Percentiles rank a stretch among this genome's conserved stretches.
Evolutionary conservation across 169 alveolate genomes (phyloP).

Genomic region (Plasmodium fragile): DNA sequence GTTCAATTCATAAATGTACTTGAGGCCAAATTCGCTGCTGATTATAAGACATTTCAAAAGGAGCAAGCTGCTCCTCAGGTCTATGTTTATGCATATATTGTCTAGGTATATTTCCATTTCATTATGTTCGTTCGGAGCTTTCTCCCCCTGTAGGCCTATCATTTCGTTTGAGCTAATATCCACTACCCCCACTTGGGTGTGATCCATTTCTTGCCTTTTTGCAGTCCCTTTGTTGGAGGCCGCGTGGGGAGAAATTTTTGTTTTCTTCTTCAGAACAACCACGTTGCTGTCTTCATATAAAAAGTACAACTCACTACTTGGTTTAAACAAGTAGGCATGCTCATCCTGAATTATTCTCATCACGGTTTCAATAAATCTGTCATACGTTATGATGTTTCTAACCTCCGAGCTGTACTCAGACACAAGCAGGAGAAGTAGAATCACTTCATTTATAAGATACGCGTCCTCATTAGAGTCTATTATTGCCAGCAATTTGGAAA

Average conservation of each 20-base stretch:
- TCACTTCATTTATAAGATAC: conserved; percentile 53
- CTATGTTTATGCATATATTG: conserved; percentile 44
- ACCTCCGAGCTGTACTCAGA: conserved; percentile 26
- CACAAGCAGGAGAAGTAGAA: conserved; percentile 31
- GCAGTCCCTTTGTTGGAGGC: not conserved
- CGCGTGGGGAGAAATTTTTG: not conserved
- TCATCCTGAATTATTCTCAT: conserved; percentile 53
- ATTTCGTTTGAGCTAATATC: not conserved
- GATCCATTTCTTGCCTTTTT: not conserved
- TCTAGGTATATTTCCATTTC: conserved; percentile 40
- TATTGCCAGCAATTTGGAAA: conserved; percentile 8
- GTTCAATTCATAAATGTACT: conserved; percentile 52
- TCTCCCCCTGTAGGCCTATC: not conserved
- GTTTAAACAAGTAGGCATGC: conserved; percentile 26
- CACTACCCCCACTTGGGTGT: no score
- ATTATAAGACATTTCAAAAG: conserved; percentile 50
- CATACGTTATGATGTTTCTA: conserved; percentile 60
- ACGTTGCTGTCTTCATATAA: conserved; percentile 8
- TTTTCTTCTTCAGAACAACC: not conserved
- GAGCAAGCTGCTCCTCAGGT: conserved; percentile 45
- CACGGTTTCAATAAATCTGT: conserved; percentile 38
- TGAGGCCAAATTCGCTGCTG: conserved; percentile 53
- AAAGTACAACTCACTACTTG: conserved; percentile 8
- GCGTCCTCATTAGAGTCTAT: conserved; percentile 58
- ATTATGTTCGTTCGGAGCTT: not conserved